Evolutionary conservation across 768 basidiomycete species (phyloP).

Genomic region (Lactarius deliciosus): DNA sequence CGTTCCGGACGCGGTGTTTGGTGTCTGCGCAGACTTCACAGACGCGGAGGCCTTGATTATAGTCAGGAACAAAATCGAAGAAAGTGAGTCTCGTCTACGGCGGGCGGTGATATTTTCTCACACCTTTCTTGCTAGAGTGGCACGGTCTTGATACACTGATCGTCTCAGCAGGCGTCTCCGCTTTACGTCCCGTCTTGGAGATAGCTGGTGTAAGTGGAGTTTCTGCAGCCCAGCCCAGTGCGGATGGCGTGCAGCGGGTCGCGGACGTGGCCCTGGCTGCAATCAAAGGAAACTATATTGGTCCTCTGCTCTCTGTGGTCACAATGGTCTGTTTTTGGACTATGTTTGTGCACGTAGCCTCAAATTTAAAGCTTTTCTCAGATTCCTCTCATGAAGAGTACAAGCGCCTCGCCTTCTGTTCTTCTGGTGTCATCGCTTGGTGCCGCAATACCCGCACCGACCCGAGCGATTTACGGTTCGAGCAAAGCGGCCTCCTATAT

Average conservation of each 20-base stretch:
- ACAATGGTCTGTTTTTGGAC: constrained; percentile 56
- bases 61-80: constrained; percentile 51
- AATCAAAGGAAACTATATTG: constrained; percentile 62
- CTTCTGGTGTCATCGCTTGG: constrained; percentile 79
- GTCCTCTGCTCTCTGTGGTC: constrained; percentile 66
- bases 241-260: constrained; percentile 58
- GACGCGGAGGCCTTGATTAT: constrained; percentile 64
- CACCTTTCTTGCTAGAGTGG: constrained; percentile 55
- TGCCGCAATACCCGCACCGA: constrained; percentile 80
- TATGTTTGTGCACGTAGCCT: not conserved
- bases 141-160: constrained; percentile 78
- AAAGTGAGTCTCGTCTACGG: constrained; percentile 45
- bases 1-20: constrained; percentile 40
- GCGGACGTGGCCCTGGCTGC: constrained; percentile 59
- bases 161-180: constrained; percentile 81
- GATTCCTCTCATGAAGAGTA: constrained; percentile 71
- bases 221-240: constrained; percentile 41
- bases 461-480: constrained; percentile 78
- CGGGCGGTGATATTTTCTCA: not conserved
- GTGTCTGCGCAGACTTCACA: constrained; percentile 62
- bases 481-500: constrained; percentile 79
- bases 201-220: constrained; percentile 56
- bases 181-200: constrained; percentile 71
- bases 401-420: constrained; percentile 68
- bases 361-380: constrained; percentile 34